phyloP scores from a whole-genome alignment of 2,329 filamentous ascomycete species.

The Hymenoscyphus albidus region DNA sequence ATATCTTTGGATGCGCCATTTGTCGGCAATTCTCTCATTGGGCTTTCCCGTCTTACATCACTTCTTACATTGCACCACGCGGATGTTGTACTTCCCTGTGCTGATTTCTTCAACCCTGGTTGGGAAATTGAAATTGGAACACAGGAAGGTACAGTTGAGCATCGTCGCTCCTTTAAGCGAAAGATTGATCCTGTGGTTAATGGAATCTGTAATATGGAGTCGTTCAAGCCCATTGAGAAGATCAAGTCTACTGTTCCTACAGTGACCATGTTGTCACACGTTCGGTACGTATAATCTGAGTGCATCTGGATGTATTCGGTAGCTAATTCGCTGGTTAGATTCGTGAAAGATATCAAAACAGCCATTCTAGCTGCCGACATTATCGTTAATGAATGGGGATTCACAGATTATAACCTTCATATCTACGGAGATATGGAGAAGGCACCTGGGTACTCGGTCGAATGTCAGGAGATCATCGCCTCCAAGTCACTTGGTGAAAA shows the following conservation, averaged over 20 bases:
- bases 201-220: conserved; percentile 56
- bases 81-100: conserved; percentile 53
- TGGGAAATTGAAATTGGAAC: conserved; percentile 62
- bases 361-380: conserved; percentile 61
- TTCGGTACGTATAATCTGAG: conserved; percentile 37
- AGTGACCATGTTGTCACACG: conserved; percentile 62
- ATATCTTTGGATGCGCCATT: conserved; percentile 29
- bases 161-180: conserved; percentile 52
- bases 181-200: conserved; percentile 64
- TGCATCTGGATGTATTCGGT: not conserved
- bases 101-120: conserved; percentile 60
- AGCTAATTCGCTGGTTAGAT: conserved; percentile 35
- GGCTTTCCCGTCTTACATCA: conserved; percentile 25
- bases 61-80: conserved; percentile 43
- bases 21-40: conserved; percentile 29
- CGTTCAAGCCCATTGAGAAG: conserved; percentile 56
- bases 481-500: conserved; percentile 28
- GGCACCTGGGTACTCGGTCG: conserved; percentile 56
- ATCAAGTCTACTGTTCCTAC: conserved; percentile 57
- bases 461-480: conserved; percentile 45
- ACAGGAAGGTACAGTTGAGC: conserved; percentile 52
- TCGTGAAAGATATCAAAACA: conserved; percentile 58
- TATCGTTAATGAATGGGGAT: conserved; percentile 62
- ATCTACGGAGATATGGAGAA: conserved; percentile 63
- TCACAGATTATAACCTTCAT: conserved; percentile 58